Evolutionary conservation across 208 protist genomes (phyloP), one percentile per base, ranked within the genome.

Genomic region (Wallacemonas collosoma): DNA sequence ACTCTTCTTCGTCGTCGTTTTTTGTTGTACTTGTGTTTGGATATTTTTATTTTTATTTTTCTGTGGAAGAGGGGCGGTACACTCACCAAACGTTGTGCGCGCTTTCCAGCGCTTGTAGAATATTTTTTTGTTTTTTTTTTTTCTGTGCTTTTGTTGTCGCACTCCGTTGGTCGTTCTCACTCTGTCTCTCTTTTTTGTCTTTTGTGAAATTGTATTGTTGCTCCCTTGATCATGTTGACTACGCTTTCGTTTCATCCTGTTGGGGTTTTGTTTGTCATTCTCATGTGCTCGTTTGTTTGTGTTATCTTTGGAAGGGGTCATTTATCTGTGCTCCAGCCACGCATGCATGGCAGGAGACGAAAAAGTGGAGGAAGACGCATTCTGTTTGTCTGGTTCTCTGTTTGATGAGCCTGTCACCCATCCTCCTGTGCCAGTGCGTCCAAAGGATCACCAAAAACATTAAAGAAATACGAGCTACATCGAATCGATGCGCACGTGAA

Each of bases 41-140:
- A 58, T 17, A 70, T 62, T 73, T 14, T 75, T 67, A n/a, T 26
- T 73, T 60, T 43, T 72, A 39, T 65, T 76, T 72, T 65, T 76
- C 68, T 26, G 26, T 26, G 26, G 0, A 26, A 26, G 26, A 26
- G 26, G 26, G 26, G 26, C 26, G 26, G 26, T 26, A 26, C 26
- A 26, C 26, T 26, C 26, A 26, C 26, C 26, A 26, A 26, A 26
- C 26, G 26, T 26, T 26, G 0, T 0, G 26, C 26, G 26, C 26
- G 26, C 26, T 26, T 26, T 1, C 12, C 45, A 50, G 12, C 45
- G 45, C 45, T 50, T 50, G 45, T 50, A 50, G 45, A 50, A 38
- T n/a, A 2, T 57, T 36, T 57, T 38, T n/a, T 57, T 38, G 12
- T 17, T 48, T 26, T 64, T 0, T 64, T 64, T 64, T 2, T 44